Evolutionary conservation across 495 filamentous ascomycete genomes (phyloP), one percentile per base, ranked within the genome.

Genomic region (Niebla homalea): DNA sequence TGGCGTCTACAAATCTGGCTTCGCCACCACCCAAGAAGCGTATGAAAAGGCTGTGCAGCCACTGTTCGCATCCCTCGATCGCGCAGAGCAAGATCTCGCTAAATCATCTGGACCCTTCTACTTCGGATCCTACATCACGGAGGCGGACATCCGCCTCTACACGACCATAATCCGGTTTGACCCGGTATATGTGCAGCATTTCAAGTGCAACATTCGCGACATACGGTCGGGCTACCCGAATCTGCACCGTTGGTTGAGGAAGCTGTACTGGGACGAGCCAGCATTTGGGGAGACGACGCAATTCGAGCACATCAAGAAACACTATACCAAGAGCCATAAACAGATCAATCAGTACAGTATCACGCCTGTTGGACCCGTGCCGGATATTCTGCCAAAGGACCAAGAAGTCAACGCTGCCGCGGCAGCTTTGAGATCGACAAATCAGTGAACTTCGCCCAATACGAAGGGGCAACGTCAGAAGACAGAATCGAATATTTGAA

Each of bases 141-240:
- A 95, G 70, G 79, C 79, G 0, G 89, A 95, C 66, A 74, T 95
- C 46, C 69, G 88, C 18, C 71, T 92, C 25, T 92, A 78, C 70
- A 85, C 86, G 3, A 94, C 88, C 5, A 81, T 94, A 43, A 67
- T 90, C 49, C 77, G 88, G 29, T 94, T 94, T 67, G 88, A 94
- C 58, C 72, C 78, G 12, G 85, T 92, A 37, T 94, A 94, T 58
- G 87, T 93, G 4, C 87, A 92, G 72, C 86, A 93, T 64, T 95
- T 95, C 72, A 94, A 94, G 70, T 89, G 84, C 61, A 95, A 95
- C 62, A 64, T 94, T 36, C 73, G 80, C 7, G 86, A 87, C 66
- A 93, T 95, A 50, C 68, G 89, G 3, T 78, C 76, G 20, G 87
- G 85, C 5, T 90, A 80, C 58, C 84, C 83, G 22, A 65, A 70